These are phyloP conservation scores for Escovopsis sp. DNA, from an alignment of 2,329 filamentous ascomycete species.

Conservation along the genomic window DNA sequence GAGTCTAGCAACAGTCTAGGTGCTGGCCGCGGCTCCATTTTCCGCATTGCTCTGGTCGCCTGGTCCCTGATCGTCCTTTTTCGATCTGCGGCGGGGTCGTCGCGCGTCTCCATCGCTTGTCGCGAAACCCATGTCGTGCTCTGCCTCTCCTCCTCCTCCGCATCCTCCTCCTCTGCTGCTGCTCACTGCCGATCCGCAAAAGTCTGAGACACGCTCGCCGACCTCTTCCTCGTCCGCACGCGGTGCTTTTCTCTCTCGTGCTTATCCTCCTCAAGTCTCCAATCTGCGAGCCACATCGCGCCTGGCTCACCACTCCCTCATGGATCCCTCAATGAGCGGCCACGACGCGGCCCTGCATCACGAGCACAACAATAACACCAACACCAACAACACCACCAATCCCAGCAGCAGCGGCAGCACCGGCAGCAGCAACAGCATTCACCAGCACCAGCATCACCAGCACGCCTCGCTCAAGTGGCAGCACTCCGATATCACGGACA, in stretches of 20 bases:
- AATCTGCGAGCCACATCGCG: conserved; percentile 4
- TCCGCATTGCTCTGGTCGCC: background rate
- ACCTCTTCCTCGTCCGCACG: conserved; percentile 3
- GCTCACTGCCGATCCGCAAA: conserved; percentile 1
- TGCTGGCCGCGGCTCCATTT: background rate
- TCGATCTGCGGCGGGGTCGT: conserved; percentile 5
- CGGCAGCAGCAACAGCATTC: too few relatives aligned
- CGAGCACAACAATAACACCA: background rate
- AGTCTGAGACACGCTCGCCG: conserved; percentile 2
- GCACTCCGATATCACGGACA: background rate
- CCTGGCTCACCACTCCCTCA: background rate
- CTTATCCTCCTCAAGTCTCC: conserved; percentile 3
- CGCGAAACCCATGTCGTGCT: conserved; percentile 8
- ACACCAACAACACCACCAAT: too few relatives aligned
- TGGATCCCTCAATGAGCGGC: conserved; percentile 1
- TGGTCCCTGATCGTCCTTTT: background rate
- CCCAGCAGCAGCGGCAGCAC: background rate
- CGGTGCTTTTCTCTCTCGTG: background rate
- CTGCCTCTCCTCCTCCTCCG: background rate
- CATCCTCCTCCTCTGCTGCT: too few relatives aligned
- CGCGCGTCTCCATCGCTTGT: conserved; percentile 4
- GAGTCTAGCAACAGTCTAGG: background rate
- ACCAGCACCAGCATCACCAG: too few relatives aligned
- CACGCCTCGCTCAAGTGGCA: background rate
- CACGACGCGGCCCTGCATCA: background rate